Percentiles rank a stretch among this genome's conserved stretches.
phyloP scores from a whole-genome alignment of 202 grass and related monocot genomes.

The Tripidium arundinaceum region DNA sequence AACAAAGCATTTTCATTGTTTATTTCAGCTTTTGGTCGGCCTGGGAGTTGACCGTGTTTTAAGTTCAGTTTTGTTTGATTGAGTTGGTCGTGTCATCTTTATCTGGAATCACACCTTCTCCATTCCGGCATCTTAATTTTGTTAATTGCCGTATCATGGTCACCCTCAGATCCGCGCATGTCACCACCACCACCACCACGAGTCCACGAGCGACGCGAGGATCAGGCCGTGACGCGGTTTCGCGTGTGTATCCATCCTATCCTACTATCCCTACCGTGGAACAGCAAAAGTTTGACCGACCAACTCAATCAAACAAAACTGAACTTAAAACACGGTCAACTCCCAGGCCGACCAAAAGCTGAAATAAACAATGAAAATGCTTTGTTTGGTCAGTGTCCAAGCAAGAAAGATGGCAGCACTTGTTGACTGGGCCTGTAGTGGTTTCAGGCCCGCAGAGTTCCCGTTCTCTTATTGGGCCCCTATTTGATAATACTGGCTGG shows the following conservation, averaged over 20 bases:
- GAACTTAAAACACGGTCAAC: neutral
- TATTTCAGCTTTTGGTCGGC: neutral
- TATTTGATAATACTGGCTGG: neutral
- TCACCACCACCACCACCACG: neutral
- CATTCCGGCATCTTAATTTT: neutral
- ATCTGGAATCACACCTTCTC: constrained; percentile 15
- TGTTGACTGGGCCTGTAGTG: neutral
- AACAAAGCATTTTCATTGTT: neutral
- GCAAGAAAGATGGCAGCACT: neutral
- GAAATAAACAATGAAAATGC: neutral
- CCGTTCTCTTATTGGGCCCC: neutral
- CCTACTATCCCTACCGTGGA: neutral
- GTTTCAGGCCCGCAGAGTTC: neutral
- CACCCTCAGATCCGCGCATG: neutral
- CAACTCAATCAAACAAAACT: neutral
- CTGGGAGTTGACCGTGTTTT: neutral
- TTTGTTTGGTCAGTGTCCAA: neutral
- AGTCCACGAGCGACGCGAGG: neutral
- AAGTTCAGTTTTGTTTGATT: neutral
- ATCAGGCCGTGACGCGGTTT: constrained; percentile 22
- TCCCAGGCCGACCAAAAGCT: neutral
- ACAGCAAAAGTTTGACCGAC: constrained; percentile 14
- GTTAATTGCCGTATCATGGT: neutral
- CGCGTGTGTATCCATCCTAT: neutral
- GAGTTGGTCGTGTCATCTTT: neutral